Base-by-base conservation (phyloP, 306 rosid species). In the Cicer cuneatum region DNA sequence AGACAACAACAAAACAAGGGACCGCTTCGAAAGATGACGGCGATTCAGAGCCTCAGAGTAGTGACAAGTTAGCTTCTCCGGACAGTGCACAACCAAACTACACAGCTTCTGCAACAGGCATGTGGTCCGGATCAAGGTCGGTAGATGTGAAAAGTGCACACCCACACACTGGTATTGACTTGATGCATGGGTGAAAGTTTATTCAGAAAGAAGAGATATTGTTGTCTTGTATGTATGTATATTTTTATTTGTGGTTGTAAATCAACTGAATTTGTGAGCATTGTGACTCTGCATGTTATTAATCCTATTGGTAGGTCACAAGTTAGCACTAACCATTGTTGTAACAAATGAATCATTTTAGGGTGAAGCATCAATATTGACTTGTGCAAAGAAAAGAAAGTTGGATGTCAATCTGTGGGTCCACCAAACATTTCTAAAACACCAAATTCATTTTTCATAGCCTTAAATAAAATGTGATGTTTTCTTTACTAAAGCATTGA, bases 81-180 rank as follows among this genome's bases (percentile, higher is more conserved):
- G 63, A 67, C 8, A 81, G 89, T 48, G 81, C 90, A 66, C 87
- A 86, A 0, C 80, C 90, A 79, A 80, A 76, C 83, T 95, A 87
- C 82, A 64, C 60, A 24, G 85, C 87, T 10, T 82, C 96, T 3
- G 41, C 85, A 7, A 42, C 85, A 29, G 84, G 87, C 65, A 56
- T 80, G 57, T 92, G 99, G 98, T 88, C 88, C 3, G 91, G 82
- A 35, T 67, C 93, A 8, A 85, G 87, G 71, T 79, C 84, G 0
- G 78, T 56, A 10, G 96, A 87, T 66, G 43, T 82, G 79, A 82
- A 89, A 83, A 84, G 82, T 75, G 73, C 82, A 64, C 87, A 89
- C 53, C 81, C 87, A 56, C 89, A 89, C 80, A 87, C 90, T 0
- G 98, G 99, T 71, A 90, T 95, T 56, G 99, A 95, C 88, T 81